Base-by-base conservation (phyloP, 164 flowering plant genomes). In the Amborella trichopoda region DNA sequence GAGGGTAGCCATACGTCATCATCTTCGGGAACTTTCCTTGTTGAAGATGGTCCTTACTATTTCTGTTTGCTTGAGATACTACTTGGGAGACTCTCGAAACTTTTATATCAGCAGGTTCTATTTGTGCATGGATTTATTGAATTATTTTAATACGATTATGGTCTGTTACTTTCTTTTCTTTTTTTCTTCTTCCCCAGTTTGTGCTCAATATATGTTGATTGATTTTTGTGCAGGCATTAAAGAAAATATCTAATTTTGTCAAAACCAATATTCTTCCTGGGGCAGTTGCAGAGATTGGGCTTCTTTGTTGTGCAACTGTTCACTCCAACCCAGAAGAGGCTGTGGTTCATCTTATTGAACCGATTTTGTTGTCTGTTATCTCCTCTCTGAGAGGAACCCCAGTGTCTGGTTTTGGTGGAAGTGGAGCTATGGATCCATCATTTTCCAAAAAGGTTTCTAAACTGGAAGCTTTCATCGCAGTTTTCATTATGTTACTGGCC, bases 231-330 rank as follows among this genome's bases (percentile, higher is more conserved):
- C 79, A 87, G 99, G 99, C 95, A 41, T 61, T 93, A 68, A 87
- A 73, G 56, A 93, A 82, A 62, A 77, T 87, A 27, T 78, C 95
- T 40, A 93, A 82, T 72, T 93, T 87, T 79, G 86, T 93, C 22
- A 72, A 50, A 50, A 69, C 83, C 52, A 93, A 80, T 66, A 84
- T 87, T 70, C 99, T 93, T 65, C 95, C 99, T 59, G 99, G 99
- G 47, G 99, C 94, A 59, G 66, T 84, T 57, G 90, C 86, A 18
- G 99, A 93, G 69, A 78, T 93, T 63, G 99, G 99, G 51, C 76
- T 84, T 65, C 96, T 93, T 57, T 87, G 96, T 58, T 80, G 95
- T 78, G 96, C 99, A 41, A 87, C 95, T 56, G 76, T 93, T 60
- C 88, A 84, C 59, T 68, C 95, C 45, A 78, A 80, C 52, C 94